These are phyloP conservation scores for Nitzschia sp. DNA, from an alignment of 108 stramenopile genomes.

Conservation along the genomic window DNA sequence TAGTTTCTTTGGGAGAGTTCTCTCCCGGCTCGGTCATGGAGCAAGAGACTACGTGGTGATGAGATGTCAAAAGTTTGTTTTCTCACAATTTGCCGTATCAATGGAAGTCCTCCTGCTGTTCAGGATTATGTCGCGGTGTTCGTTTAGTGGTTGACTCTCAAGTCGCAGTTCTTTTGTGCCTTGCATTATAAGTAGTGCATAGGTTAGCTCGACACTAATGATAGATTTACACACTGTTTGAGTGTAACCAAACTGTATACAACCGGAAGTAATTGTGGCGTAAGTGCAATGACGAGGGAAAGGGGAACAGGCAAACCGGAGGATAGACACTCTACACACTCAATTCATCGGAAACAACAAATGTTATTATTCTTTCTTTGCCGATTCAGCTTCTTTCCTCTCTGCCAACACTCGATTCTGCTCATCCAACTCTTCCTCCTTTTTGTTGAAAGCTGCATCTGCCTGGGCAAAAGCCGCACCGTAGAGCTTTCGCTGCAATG, in stretches of 20 bases:
- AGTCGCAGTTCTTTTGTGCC: slow-evolving; percentile 19
- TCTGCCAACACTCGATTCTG: slow-evolving; percentile 42
- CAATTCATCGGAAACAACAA: too few relatives aligned
- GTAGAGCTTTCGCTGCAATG: slow-evolving; percentile 67
- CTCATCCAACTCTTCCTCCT: slow-evolving; percentile 71
- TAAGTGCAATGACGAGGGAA: too few relatives aligned
- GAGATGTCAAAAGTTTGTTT: slow-evolving; percentile 16
- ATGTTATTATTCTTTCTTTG: slow-evolving; percentile 1
- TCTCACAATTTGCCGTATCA: slow-evolving; percentile 13
- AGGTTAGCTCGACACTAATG: too few relatives aligned
- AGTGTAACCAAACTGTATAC: too few relatives aligned
- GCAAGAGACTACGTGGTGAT: slow-evolving; percentile 1
- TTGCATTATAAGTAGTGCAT: neutral
- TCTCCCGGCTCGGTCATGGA: neutral
- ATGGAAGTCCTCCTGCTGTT: slow-evolving; percentile 26
- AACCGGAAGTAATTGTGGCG: too few relatives aligned
- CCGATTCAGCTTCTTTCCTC: slow-evolving; percentile 16
- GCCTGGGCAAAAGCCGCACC: slow-evolving; percentile 52
- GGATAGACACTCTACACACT: too few relatives aligned
- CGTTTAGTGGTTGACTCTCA: slow-evolving; percentile 34
- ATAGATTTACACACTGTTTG: too few relatives aligned
- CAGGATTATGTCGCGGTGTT: slow-evolving; percentile 14
- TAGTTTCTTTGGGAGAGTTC: neutral
- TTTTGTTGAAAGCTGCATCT: slow-evolving; percentile 60
- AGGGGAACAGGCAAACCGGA: too few relatives aligned